Evolutionary conservation across 2,329 filamentous ascomycete genomes (phyloP).

Genomic region (Pestalotiopsis sp.): DNA sequence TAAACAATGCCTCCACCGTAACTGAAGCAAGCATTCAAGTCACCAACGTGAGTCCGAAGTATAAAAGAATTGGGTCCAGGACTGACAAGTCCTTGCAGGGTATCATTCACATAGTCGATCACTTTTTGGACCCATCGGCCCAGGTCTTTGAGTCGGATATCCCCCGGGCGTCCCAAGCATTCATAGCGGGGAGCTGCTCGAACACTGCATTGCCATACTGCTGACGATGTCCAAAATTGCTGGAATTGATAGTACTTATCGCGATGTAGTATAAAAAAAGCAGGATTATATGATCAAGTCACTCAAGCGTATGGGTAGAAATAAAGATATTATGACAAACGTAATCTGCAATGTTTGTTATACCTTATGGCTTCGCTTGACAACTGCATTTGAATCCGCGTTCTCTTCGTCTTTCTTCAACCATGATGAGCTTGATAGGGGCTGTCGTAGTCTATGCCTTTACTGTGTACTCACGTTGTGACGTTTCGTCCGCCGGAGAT

Average conservation of each 20-base stretch:
- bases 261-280: neutral
- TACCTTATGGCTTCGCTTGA: too few relatives aligned
- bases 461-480: too few relatives aligned
- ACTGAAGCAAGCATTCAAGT: conserved; percentile 20
- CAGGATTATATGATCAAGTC: too few relatives aligned
- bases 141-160: conserved; percentile 28
- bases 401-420: neutral
- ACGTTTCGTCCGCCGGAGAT: neutral
- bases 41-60: conserved; percentile 21
- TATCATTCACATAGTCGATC: conserved; percentile 28
- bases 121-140: conserved; percentile 27
- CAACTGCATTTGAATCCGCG: too few relatives aligned
- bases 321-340: too few relatives aligned
- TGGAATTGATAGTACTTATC: neutral
- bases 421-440: neutral
- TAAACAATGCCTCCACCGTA: conserved; percentile 24
- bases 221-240: conserved; percentile 15
- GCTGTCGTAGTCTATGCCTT: neutral
- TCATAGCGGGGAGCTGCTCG: conserved; percentile 31
- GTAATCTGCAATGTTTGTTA: too few relatives aligned
- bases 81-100: conserved; percentile 17
- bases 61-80: neutral
- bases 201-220: conserved; percentile 28
- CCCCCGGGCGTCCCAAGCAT: conserved; percentile 24
- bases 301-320: too few relatives aligned